These are phyloP conservation scores for Colletotrichum musicola DNA, from an alignment of 2,329 filamentous ascomycete genomes.

Conservation along the genomic window DNA sequence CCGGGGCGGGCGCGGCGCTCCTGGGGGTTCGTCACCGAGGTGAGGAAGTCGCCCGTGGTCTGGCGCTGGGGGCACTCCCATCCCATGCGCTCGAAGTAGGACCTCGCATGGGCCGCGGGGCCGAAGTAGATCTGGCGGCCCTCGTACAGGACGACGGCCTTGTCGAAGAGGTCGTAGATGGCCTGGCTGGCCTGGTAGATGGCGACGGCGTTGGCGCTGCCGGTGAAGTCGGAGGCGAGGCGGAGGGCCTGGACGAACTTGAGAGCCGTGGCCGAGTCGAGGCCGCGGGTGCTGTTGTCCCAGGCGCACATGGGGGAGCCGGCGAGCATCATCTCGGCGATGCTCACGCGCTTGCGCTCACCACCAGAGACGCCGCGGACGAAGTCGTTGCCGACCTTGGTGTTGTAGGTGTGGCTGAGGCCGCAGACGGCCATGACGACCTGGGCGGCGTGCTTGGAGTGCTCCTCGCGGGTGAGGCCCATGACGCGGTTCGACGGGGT, in stretches of 20 bases:
- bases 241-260: conserved; percentile 79
- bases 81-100: conserved; percentile 77
- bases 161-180: conserved; percentile 82
- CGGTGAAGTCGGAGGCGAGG: conserved; percentile 72
- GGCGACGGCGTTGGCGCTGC: conserved; percentile 73
- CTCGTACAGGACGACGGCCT: conserved; percentile 80
- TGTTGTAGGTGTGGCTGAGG: conserved; percentile 78
- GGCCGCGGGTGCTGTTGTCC: conserved; percentile 80
- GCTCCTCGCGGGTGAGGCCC: conserved; percentile 71
- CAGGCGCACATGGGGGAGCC: conserved; percentile 69
- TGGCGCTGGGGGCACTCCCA: conserved; percentile 76
- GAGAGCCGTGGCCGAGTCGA: conserved; percentile 80
- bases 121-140: conserved; percentile 85
- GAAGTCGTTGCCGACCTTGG: conserved; percentile 81
- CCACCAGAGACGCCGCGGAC: conserved; percentile 79
- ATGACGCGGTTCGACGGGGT: conserved; percentile 75
- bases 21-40: conserved; percentile 73
- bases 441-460: conserved; percentile 71
- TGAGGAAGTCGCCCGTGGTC: conserved; percentile 78
- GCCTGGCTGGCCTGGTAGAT: conserved; percentile 79
- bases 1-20: conserved; percentile 69
- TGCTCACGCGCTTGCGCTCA: conserved; percentile 83
- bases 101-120: conserved; percentile 67
- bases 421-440: conserved; percentile 80
- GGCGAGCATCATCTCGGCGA: conserved; percentile 81